Conservation (phyloP, 2,329 filamentous ascomycete species). For the Ceratocystis lukuohia region DNA sequence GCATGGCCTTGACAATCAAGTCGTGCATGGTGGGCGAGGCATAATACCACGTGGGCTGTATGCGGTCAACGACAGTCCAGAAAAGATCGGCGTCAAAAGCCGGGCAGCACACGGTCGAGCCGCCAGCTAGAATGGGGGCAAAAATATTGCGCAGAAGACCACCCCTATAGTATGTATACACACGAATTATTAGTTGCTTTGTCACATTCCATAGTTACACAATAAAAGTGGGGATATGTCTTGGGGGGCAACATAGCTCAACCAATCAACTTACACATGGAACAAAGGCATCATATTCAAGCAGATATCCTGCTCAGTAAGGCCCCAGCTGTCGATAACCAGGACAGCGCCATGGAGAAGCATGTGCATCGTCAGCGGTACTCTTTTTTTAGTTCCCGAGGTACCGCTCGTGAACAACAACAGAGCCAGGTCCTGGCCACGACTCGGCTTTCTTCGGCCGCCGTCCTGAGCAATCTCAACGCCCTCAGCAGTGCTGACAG, state of each 20-base stretch:
- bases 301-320: slow-evolving; percentile 36
- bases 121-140: slow-evolving; percentile 40
- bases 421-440: slow-evolving; percentile 35
- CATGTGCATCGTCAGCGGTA: slow-evolving; percentile 38
- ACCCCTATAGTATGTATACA: slow-evolving; percentile 27
- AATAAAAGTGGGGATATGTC: neutral
- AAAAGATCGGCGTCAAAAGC: slow-evolving; percentile 42
- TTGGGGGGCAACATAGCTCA: no score
- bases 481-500: slow-evolving; percentile 21
- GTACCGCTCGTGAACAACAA: slow-evolving; percentile 46
- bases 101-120: slow-evolving; percentile 40
- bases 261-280: slow-evolving; percentile 34
- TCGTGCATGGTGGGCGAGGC: slow-evolving; percentile 45
- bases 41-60: slow-evolving; percentile 43
- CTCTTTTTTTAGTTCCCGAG: slow-evolving; percentile 45
- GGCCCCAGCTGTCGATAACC: slow-evolving; percentile 40
- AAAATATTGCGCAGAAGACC: slow-evolving; percentile 43
- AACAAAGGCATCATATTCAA: slow-evolving; percentile 48
- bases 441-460: slow-evolving; percentile 26
- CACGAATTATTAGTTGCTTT: neutral
- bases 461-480: slow-evolving; percentile 17
- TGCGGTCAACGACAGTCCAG: slow-evolving; percentile 39
- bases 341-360: slow-evolving; percentile 38
- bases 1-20: slow-evolving; percentile 36
- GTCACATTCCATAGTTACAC: neutral